Conservation (phyloP, 2,329 filamentous ascomycete genomes). For the Trichocomaceae sp. region DNA sequence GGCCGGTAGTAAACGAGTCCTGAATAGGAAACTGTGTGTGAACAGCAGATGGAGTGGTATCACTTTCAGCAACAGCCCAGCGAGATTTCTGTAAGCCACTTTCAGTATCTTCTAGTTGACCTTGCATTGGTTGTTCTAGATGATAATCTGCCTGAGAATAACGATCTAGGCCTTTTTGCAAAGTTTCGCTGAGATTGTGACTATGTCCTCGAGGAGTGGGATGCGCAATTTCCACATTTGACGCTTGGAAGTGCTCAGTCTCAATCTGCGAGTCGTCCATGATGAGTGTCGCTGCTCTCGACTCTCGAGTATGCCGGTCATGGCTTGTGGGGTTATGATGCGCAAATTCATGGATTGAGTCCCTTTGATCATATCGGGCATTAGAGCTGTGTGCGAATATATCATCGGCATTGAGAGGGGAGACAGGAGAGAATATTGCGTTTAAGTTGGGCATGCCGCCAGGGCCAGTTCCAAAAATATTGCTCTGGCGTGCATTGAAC, state of each 20-base stretch:
- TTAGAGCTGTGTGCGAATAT: slow-evolving; percentile 28
- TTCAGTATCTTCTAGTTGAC: slow-evolving; percentile 66
- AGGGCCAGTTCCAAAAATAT: slow-evolving; percentile 54
- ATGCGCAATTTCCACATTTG: slow-evolving; percentile 49
- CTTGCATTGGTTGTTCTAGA: slow-evolving; percentile 69
- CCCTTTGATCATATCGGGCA: slow-evolving; percentile 19
- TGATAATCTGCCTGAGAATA: slow-evolving; percentile 69
- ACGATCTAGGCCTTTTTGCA: slow-evolving; percentile 72
- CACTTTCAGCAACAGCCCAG: slow-evolving; percentile 33
- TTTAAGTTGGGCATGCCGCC: slow-evolving; percentile 37
- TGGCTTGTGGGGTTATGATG: slow-evolving; percentile 25
- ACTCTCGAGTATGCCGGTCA: slow-evolving; percentile 19
- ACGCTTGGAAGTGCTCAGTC: slow-evolving; percentile 37
- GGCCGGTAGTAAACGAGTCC: slow-evolving; percentile 22
- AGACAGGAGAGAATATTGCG: slow-evolving; percentile 56
- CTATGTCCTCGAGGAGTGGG: slow-evolving; percentile 56
- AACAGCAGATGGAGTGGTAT: slow-evolving; percentile 19
- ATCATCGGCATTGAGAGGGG: slow-evolving; percentile 54
- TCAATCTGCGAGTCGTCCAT: slow-evolving; percentile 18
- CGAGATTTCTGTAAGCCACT: slow-evolving; percentile 25
- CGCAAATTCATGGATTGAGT: slow-evolving; percentile 21
- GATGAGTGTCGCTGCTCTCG: slow-evolving; percentile 25
- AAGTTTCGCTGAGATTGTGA: slow-evolving; percentile 68
- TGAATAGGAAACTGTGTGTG: slow-evolving; percentile 10
- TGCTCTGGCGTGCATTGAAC: slow-evolving; percentile 33